Percentiles rank a stretch among this genome's conserved stretches.
Conservation (phyloP, 768 basidiomycete genomes). For the Tylopilus rubrobrunneus region DNA sequence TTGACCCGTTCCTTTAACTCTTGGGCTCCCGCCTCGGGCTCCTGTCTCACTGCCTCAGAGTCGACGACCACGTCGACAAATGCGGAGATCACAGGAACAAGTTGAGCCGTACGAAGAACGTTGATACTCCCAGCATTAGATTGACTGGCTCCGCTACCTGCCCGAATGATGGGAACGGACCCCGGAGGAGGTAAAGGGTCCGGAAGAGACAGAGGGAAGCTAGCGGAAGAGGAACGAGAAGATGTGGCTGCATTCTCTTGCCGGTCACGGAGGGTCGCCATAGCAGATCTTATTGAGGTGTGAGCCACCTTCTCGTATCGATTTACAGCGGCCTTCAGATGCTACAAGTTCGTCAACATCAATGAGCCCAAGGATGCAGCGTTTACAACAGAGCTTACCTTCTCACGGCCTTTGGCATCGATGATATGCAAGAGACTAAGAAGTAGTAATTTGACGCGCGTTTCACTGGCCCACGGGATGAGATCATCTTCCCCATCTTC, state of each 20-base stretch:
- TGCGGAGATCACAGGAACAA: constrained; percentile 61
- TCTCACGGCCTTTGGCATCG: constrained; percentile 36
- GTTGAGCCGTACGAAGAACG: constrained; percentile 49
- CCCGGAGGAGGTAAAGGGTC: constrained; percentile 58
- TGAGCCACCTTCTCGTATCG: constrained; percentile 48
- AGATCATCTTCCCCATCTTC: constrained; percentile 37
- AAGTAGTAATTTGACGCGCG: constrained; percentile 60
- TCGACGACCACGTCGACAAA: constrained; percentile 52
- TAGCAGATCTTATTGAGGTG: constrained; percentile 63
- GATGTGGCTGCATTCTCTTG: constrained; percentile 18
- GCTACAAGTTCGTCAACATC: constrained; percentile 7
- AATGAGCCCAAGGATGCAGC: not conserved
- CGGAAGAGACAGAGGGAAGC: constrained; percentile 38
- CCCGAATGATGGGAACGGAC: constrained; percentile 37
- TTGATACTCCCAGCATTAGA: constrained; percentile 26
- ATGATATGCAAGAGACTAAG: constrained; percentile 57
- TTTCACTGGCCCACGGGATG: constrained; percentile 61
- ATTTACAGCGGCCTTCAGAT: constrained; percentile 42
- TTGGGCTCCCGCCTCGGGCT: constrained; percentile 55
- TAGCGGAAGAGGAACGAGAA: constrained; percentile 11
- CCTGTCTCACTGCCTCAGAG: constrained; percentile 48
- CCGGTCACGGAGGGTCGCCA: constrained; percentile 45
- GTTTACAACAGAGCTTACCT: constrained; percentile 15
- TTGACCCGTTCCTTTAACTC: constrained; percentile 52
- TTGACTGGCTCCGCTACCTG: constrained; percentile 41